These are phyloP conservation scores for Pseudocercospora crystallina DNA, from an alignment of 2,329 filamentous ascomycete species.

Conservation along the genomic window DNA sequence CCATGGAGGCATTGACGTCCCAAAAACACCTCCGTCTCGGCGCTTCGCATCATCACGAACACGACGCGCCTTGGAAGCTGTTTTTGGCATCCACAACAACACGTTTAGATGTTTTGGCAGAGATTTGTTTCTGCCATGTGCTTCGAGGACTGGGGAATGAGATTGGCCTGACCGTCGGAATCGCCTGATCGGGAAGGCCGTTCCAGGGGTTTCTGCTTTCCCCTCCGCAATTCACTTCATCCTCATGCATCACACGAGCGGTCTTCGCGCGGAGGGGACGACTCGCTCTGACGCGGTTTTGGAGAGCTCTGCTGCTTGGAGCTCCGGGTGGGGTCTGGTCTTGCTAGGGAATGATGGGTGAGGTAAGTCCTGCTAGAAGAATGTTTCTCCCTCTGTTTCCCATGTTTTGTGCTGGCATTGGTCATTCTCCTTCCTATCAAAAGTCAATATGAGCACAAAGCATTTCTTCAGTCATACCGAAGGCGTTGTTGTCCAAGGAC, in stretches of 20 bases:
- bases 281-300: slow-evolving; percentile 5
- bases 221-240: background rate
- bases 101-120: no score
- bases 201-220: background rate
- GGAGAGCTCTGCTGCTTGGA: slow-evolving; percentile 2
- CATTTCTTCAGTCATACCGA: slow-evolving; percentile 55
- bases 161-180: background rate
- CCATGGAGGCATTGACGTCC: no score
- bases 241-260: background rate
- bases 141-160: no score
- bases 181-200: slow-evolving; percentile 1
- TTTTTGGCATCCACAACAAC: no score
- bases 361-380: background rate
- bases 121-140: no score
- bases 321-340: slow-evolving; percentile 10
- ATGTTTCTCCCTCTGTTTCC: background rate
- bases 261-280: background rate
- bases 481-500: slow-evolving; percentile 51
- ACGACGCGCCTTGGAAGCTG: no score
- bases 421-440: no score
- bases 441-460: slow-evolving; percentile 51
- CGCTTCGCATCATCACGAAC: no score
- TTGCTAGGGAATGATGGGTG: background rate
- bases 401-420: background rate
- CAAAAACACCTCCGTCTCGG: no score